These are phyloP conservation scores for Rhazya stricta DNA, from an alignment of 257 asterid species.

Conservation along the genomic window DNA sequence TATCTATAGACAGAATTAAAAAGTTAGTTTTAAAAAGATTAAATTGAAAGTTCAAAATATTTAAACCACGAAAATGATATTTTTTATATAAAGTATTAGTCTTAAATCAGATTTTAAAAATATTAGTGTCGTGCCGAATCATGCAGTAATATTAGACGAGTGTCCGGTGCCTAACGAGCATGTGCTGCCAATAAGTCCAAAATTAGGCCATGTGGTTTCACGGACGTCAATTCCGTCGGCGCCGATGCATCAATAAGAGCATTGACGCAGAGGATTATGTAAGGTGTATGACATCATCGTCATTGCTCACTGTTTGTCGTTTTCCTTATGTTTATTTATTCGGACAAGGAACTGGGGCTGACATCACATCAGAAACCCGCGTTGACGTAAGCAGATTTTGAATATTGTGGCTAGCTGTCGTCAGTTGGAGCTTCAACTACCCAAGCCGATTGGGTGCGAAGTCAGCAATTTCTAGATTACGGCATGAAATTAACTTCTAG, in stretches of 20 bases:
- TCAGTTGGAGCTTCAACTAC: too few species aligned
- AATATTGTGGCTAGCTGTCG: background rate
- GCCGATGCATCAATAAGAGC: background rate
- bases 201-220: background rate
- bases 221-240: background rate
- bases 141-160: too few species aligned
- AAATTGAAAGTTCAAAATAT: too few species aligned
- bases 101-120: too few species aligned
- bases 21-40: too few species aligned
- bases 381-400: constrained; percentile 11
- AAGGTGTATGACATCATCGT: background rate
- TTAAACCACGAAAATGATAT: too few species aligned
- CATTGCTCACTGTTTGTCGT: background rate
- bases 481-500: too few species aligned
- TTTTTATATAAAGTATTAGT: too few species aligned
- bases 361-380: background rate
- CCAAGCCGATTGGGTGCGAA: too few species aligned
- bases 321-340: too few species aligned
- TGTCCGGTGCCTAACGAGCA: background rate
- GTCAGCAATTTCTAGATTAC: constrained; percentile 5
- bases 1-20: too few species aligned
- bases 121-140: too few species aligned
- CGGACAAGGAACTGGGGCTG: background rate
- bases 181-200: background rate
- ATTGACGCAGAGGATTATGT: background rate